Percentiles rank a stretch among this genome's conserved stretches.
These are phyloP conservation scores for Serpula lacrymans DNA, from an alignment of 768 basidiomycete species.

Conservation along the genomic window DNA sequence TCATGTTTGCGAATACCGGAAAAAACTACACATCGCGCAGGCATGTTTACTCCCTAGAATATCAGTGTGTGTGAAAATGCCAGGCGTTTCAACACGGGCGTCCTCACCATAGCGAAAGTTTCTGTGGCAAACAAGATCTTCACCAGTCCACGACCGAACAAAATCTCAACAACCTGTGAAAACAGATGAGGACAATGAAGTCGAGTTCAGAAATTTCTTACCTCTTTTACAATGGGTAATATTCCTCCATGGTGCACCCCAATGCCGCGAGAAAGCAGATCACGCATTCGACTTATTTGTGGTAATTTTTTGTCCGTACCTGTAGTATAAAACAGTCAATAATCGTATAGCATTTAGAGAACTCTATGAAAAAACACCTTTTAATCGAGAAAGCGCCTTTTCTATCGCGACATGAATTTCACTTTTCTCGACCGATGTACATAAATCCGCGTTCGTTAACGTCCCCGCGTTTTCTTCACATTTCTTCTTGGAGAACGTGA, in stretches of 20 bases:
- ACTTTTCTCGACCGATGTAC: constrained; percentile 89
- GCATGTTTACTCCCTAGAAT: constrained; percentile 96
- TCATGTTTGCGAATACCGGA: constrained; percentile 95
- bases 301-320: constrained; percentile 91
- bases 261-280: constrained; percentile 87
- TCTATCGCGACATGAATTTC: constrained; percentile 95
- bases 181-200: constrained; percentile 11
- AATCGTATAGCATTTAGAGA: constrained; percentile 1
- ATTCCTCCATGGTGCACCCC: constrained; percentile 98
- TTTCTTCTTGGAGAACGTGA: constrained; percentile 94
- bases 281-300: constrained; percentile 88
- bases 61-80: neutral
- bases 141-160: constrained; percentile 93
- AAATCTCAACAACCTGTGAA: constrained; percentile 84
- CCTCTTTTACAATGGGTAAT: constrained; percentile 96
- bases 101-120: constrained; percentile 95
- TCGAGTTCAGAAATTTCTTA: constrained; percentile 25
- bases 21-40: constrained; percentile 95
- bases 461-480: constrained; percentile 97
- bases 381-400: constrained; percentile 84
- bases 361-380: constrained; percentile 51
- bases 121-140: constrained; percentile 98
- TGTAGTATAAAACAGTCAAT: constrained; percentile 35
- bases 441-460: constrained; percentile 84
- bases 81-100: too few relatives aligned